Evolutionary conservation across 139 green algal genomes (phyloP).

Genomic region (Trebouxia sp.): DNA sequence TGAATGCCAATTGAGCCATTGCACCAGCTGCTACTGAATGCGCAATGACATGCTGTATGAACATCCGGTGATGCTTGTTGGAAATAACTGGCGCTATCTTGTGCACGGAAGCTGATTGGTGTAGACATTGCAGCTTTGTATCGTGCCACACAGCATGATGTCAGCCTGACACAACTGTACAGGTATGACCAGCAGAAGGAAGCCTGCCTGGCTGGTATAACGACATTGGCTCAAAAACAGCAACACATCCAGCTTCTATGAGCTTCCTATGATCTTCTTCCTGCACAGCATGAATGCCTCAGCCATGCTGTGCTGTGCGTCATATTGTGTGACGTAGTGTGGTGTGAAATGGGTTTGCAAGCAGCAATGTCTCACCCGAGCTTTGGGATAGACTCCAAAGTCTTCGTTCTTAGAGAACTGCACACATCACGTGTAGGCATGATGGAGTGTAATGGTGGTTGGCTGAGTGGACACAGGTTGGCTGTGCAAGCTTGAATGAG

Average conservation of each 20-base stretch:
- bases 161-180: too few relatives aligned
- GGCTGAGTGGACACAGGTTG: background rate
- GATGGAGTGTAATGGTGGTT: background rate
- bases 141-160: too few relatives aligned
- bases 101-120: background rate
- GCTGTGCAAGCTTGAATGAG: too few relatives aligned
- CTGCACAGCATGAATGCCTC: slow-evolving; percentile 41
- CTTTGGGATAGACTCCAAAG: slow-evolving; percentile 91
- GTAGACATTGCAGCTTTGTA: too few relatives aligned
- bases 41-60: too few relatives aligned
- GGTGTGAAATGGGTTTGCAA: too few relatives aligned
- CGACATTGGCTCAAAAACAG: slow-evolving; percentile 79
- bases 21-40: too few relatives aligned
- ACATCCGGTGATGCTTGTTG: too few relatives aligned
- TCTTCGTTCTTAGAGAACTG: slow-evolving; percentile 93
- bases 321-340: background rate
- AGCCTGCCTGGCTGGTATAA: slow-evolving; percentile 70
- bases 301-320: slow-evolving; percentile 49
- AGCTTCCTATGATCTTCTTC: slow-evolving; percentile 79
- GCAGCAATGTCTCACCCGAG: slow-evolving; percentile 50
- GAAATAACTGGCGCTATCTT: background rate
- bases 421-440: background rate
- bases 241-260: slow-evolving; percentile 57
- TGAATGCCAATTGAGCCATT: too few relatives aligned
- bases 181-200: too few relatives aligned